Evolutionary conservation across 73 alveolate genomes (phyloP).

Genomic region (Diophrys appendiculata): DNA sequence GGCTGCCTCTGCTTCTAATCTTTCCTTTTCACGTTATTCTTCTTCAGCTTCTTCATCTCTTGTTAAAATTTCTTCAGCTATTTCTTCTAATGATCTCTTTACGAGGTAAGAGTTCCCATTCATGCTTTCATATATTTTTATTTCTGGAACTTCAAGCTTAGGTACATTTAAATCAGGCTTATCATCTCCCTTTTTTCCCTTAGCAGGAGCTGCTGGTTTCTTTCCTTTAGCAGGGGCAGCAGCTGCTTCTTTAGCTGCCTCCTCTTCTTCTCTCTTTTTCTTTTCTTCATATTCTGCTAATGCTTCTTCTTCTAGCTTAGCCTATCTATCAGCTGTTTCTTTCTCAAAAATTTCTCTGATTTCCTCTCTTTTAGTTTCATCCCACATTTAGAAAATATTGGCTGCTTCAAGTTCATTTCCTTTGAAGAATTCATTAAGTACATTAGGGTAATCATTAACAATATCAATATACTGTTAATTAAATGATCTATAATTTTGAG

Average conservation of each 20-base stretch:
- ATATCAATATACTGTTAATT: conserved; percentile 43
- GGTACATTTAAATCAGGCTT: conserved; percentile 64
- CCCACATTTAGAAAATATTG: conserved; percentile 38
- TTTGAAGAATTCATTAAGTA: conserved; percentile 43
- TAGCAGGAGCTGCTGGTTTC: conserved; percentile 55
- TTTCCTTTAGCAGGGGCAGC: conserved; percentile 47
- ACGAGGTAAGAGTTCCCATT: conserved; percentile 55
- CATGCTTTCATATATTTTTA: conserved; percentile 29
- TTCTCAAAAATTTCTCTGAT: conserved; percentile 42
- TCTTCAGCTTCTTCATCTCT: conserved; percentile 35
- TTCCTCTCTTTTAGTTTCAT: conserved; percentile 47
- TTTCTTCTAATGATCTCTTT: conserved; percentile 54
- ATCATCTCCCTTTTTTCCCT: conserved; percentile 45
- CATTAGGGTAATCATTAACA: conserved; percentile 56
- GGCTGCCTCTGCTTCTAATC: conserved; percentile 29
- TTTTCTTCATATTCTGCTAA: conserved; percentile 55
- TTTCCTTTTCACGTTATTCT: conserved; percentile 12
- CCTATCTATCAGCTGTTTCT: conserved; percentile 59
- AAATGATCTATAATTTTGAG: conserved; percentile 53
- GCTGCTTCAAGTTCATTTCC: conserved; percentile 41
- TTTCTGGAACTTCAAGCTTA: conserved; percentile 58
- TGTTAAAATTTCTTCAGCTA: conserved; percentile 37
- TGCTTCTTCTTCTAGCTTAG: conserved; percentile 61
- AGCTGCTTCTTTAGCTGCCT: conserved; percentile 51
- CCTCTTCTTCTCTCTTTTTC: conserved; percentile 54